A percentile compares a stretch with the other conserved stretches of the same genome.
These are phyloP conservation scores for Centrapalus pauciflorus DNA, from an alignment of 129 eudicot species.

Conservation along the genomic window DNA sequence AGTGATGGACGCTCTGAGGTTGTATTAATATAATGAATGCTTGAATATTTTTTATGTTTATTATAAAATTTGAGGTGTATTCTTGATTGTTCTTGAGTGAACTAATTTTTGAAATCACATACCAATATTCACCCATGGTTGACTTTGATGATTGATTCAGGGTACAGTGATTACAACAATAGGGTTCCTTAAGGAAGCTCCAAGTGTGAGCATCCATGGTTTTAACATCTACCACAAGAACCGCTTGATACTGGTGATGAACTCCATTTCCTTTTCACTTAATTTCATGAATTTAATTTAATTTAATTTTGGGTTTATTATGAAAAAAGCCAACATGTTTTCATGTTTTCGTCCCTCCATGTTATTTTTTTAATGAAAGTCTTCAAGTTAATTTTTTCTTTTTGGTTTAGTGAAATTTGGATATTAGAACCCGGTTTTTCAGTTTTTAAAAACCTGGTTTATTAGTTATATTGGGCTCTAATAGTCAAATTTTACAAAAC, in stretches of 20 bases:
- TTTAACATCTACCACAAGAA: constrained; percentile 93
- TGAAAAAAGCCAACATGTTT: too few species aligned
- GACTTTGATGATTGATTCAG: constrained; percentile 36
- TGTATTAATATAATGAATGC: neutral
- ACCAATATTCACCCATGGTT: neutral
- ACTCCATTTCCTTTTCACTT: neutral
- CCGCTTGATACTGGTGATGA: constrained; percentile 80
- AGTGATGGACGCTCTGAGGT: constrained; percentile 58
- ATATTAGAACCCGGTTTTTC: too few species aligned
- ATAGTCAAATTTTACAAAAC: too few species aligned
- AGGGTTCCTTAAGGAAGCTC: constrained; percentile 90
- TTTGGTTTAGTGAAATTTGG: too few species aligned
- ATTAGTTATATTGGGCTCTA: too few species aligned
- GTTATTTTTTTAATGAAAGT: too few species aligned
- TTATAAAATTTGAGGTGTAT: neutral
- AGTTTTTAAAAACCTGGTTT: too few species aligned
- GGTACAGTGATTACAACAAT: constrained; percentile 66
- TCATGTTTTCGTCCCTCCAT: too few species aligned
- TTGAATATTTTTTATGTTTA: neutral
- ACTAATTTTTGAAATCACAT: neutral
- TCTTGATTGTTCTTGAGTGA: neutral
- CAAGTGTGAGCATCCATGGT: constrained; percentile 73
- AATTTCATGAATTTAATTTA: neutral
- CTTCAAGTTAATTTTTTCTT: too few species aligned
- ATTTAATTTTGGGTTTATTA: neutral